Percentiles rank a stretch among this genome's conserved stretches.
These are phyloP conservation scores for Colletotrichum horii DNA, from an alignment of 2,329 filamentous ascomycete genomes.

Conservation along the genomic window DNA sequence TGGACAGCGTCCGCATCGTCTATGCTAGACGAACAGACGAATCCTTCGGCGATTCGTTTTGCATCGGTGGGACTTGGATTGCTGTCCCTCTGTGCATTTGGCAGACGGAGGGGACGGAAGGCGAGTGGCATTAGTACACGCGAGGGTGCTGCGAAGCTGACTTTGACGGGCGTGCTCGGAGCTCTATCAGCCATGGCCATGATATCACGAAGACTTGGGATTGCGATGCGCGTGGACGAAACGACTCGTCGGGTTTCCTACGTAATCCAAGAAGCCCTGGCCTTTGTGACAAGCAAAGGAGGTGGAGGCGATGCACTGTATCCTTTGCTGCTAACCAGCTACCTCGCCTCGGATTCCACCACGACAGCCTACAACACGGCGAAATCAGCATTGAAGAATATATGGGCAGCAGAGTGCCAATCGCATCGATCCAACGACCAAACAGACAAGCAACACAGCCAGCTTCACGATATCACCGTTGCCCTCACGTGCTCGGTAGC, in stretches of 20 bases:
- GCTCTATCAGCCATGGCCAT: constrained; percentile 32
- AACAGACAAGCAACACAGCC: not conserved
- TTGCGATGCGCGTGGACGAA: not conserved
- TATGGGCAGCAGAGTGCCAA: not conserved
- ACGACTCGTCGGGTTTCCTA: not conserved
- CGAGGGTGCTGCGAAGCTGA: not conserved
- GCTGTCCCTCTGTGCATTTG: not conserved
- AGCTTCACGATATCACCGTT: constrained; percentile 37
- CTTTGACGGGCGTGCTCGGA: constrained; percentile 32
- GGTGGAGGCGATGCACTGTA: not conserved
- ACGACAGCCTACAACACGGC: not conserved
- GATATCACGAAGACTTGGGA: constrained; percentile 5
- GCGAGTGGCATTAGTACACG: not conserved
- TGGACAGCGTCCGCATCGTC: constrained; percentile 8
- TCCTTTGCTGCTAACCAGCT: constrained; percentile 9
- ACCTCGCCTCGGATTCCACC: not conserved
- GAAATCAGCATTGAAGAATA: not conserved
- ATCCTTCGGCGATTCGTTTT: not conserved
- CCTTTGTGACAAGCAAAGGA: not conserved
- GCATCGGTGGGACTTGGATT: not conserved
- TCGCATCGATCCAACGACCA: not conserved
- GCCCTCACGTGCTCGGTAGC: constrained; percentile 50
- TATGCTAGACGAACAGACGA: not conserved
- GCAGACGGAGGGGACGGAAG: not conserved
- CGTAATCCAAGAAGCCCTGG: constrained; percentile 9